phyloP scores from a whole-genome alignment of 1,284 basidiomycete species.

The Pisolithus thermaeus region DNA sequence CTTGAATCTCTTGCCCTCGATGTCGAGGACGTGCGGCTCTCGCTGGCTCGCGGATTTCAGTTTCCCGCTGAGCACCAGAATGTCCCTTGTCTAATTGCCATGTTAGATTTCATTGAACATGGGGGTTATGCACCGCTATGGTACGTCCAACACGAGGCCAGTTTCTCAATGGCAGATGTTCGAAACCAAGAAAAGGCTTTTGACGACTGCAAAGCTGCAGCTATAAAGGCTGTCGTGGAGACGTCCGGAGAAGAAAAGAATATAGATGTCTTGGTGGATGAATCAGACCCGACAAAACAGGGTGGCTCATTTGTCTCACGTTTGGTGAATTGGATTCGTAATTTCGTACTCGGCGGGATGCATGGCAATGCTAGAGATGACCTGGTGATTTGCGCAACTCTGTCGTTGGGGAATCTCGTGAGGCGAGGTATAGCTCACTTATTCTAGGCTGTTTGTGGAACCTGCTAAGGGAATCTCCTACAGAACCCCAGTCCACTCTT shows the following conservation, averaged over 20 bases:
- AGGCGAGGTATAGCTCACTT: conserved; percentile 53
- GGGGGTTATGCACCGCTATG: conserved; percentile 63
- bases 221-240: conserved; percentile 82
- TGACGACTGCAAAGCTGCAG: conserved; percentile 75
- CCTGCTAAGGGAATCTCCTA: conserved; percentile 5
- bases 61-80: conserved; percentile 53
- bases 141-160: conserved; percentile 34
- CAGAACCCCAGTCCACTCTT: conserved; percentile 62
- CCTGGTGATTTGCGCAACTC: conserved; percentile 74
- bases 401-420: conserved; percentile 78
- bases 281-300: conserved; percentile 46
- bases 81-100: conserved; percentile 52
- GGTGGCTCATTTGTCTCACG: conserved; percentile 68
- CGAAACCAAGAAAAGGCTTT: conserved; percentile 65
- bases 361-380: conserved; percentile 54
- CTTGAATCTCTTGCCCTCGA: conserved; percentile 74
- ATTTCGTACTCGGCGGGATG: conserved; percentile 34
- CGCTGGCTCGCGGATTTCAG: conserved; percentile 60
- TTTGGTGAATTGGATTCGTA: conserved; percentile 75
- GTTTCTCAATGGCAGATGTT: conserved; percentile 38
- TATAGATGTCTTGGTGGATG: conserved; percentile 67
- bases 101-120: conserved; percentile 68
- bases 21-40: conserved; percentile 64
- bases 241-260: conserved; percentile 80
- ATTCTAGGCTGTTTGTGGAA: background rate